phyloP scores from a whole-genome alignment of 2,329 filamentous ascomycete genomes.

The Aspergillus pseudoviridinutans region DNA sequence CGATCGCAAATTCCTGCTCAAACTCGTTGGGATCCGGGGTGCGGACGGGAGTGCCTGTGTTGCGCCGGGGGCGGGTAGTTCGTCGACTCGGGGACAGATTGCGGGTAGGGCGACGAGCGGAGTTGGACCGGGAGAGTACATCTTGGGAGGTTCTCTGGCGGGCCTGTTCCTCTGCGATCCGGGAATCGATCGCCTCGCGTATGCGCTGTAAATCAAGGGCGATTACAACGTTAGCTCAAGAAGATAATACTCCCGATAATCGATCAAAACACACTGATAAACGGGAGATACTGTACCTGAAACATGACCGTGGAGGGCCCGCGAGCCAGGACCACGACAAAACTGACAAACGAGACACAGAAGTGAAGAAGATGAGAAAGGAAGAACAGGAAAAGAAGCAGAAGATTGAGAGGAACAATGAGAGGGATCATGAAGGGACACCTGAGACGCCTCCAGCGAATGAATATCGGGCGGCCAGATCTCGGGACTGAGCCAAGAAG shows the following conservation, averaged over 20 bases:
- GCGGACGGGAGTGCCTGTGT: conserved; percentile 46
- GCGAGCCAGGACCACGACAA: conserved; percentile 16
- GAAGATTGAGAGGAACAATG: conserved; percentile 9
- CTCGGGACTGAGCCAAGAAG: conserved; percentile 14
- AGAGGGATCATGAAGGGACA: conserved; percentile 3
- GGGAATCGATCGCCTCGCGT: conserved; percentile 78
- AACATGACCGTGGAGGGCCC: conserved; percentile 28
- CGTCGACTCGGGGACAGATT: conserved; percentile 27
- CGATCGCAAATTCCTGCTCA: conserved; percentile 79
- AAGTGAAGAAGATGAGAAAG: conserved; percentile 8
- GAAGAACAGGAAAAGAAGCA: conserved; percentile 8
- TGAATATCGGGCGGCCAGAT: conserved; percentile 19
- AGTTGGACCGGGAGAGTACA: conserved; percentile 42
- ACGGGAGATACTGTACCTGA: conserved; percentile 20
- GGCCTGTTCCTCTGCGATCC: conserved; percentile 87
- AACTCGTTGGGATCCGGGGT: conserved; percentile 82
- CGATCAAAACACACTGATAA: not conserved
- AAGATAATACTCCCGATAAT: conserved; percentile 1
- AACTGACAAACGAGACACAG: conserved; percentile 9
- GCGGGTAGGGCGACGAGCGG: conserved; percentile 35
- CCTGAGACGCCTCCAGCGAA: not conserved
- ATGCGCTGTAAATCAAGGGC: conserved; percentile 57
- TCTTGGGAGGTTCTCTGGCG: conserved; percentile 58
- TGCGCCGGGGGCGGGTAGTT: conserved; percentile 29
- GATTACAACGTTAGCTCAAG: not conserved